A percentile compares a stretch with the other conserved stretches of the same genome.
phyloP scores from a whole-genome alignment of 345 rosid genomes.

The Atalantia buxifolia region DNA sequence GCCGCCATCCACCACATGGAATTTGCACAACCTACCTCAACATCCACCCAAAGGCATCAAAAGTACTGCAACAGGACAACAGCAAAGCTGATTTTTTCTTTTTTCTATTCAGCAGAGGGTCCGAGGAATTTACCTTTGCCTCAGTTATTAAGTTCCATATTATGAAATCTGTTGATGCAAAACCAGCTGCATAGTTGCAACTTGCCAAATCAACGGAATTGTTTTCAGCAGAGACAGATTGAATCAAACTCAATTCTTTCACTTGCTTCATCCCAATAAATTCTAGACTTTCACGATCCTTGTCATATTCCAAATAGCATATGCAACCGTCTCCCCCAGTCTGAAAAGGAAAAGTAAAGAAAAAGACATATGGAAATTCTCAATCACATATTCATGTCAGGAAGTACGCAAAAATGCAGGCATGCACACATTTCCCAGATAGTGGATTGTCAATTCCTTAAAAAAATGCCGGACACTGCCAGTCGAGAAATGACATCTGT shows the following conservation, averaged over 20 bases:
- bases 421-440: neutral
- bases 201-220: conserved; percentile 35
- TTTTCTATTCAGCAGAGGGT: neutral
- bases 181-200: conserved; percentile 77
- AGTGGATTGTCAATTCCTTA: neutral
- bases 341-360: conserved; percentile 38
- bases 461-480: neutral
- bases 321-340: conserved; percentile 98
- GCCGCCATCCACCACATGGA: conserved; percentile 99
- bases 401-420: neutral
- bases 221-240: conserved; percentile 45
- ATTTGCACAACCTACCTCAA: conserved; percentile 78
- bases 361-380: conserved; percentile 12
- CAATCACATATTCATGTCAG: neutral
- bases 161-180: conserved; percentile 83
- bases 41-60: conserved; percentile 24
- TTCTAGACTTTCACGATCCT: conserved; percentile 50
- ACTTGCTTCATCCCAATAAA: conserved; percentile 92
- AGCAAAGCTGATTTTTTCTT: neutral
- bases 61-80: neutral
- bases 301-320: conserved; percentile 76
- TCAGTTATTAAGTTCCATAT: conserved; percentile 75
- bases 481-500: neutral
- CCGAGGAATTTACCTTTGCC: conserved; percentile 51
- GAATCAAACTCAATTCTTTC: conserved; percentile 81